These are phyloP conservation scores for Kodamaea restingae DNA, from an alignment of 805 yeast genomes.

Conservation along the genomic window DNA sequence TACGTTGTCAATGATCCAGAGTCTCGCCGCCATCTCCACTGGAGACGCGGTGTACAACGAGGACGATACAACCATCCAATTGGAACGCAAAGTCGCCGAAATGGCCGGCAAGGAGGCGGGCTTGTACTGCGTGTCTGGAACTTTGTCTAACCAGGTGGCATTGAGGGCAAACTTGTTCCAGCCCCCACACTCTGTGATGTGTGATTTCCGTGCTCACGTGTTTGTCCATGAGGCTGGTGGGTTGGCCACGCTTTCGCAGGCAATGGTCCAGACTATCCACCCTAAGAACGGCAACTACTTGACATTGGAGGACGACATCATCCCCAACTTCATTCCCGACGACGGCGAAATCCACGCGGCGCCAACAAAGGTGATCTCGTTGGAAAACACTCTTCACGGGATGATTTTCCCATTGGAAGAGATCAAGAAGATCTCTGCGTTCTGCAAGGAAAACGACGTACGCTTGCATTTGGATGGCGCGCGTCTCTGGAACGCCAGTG, in stretches of 20 bases:
- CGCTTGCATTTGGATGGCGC: conserved; percentile 43
- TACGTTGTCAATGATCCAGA: conserved; percentile 33
- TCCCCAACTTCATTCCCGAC: conserved; percentile 36
- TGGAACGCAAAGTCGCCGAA: conserved; percentile 32
- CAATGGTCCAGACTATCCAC: conserved; percentile 36
- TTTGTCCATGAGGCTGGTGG: conserved; percentile 42
- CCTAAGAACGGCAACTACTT: conserved; percentile 34
- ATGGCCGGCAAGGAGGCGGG: conserved; percentile 40
- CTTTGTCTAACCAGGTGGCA: conserved; percentile 40
- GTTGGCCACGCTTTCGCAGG: conserved; percentile 39
- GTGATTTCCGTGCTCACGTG: conserved; percentile 37
- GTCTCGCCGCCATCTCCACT: conserved; percentile 42
- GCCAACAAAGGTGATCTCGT: conserved; percentile 41
- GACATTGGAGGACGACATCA: conserved; percentile 36
- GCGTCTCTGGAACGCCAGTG: conserved; percentile 42
- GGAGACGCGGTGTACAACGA: conserved; percentile 44
- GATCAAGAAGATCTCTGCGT: conserved; percentile 31
- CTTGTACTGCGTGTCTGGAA: conserved; percentile 40
- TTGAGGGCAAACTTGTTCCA: conserved; percentile 36
- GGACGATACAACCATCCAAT: conserved; percentile 30
- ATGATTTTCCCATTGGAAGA: conserved; percentile 39
- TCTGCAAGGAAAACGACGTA: conserved; percentile 31
- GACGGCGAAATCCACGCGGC: conserved; percentile 44
- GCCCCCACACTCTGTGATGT: conserved; percentile 39
- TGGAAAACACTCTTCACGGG: conserved; percentile 44